Evolutionary conservation across 192 early-diverging fungal genomes (phyloP).

Genomic region (Phlyctochytrium arcticum): DNA sequence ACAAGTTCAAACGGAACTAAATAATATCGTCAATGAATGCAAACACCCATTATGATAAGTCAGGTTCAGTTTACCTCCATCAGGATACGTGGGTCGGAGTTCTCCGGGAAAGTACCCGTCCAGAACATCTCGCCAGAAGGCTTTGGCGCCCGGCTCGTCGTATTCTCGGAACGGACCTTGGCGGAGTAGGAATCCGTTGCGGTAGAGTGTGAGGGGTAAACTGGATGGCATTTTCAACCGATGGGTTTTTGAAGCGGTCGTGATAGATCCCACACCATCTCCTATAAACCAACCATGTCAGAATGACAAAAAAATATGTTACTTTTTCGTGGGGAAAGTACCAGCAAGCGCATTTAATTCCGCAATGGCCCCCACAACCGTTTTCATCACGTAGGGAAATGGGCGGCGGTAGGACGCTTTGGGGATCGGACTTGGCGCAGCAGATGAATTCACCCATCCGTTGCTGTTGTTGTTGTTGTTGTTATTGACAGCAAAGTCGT

Average conservation of each 20-base stretch:
- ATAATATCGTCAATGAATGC: not conserved
- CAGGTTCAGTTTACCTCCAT: constrained; percentile 17
- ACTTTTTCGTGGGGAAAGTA: not conserved
- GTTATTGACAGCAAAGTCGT: not conserved
- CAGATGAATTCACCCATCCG: not conserved
- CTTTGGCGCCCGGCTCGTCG: constrained; percentile 12
- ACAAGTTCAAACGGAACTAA: constrained; percentile 10
- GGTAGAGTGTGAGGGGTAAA: constrained; percentile 19
- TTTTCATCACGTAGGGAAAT: constrained; percentile 27
- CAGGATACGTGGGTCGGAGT: constrained; percentile 31
- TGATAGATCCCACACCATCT: not conserved
- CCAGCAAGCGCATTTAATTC: constrained; percentile 30
- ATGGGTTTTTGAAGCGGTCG: not conserved
- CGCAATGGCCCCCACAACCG: constrained; percentile 10
- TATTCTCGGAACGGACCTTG: constrained; percentile 22
- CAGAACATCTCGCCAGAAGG: constrained; percentile 34
- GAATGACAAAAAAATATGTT: not conserved
- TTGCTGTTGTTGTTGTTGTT: not conserved
- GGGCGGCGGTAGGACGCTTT: not conserved
- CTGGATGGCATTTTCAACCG: not conserved
- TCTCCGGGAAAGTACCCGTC: constrained; percentile 46
- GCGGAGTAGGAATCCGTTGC: constrained; percentile 31
- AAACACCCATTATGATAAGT: not conserved
- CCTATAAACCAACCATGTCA: not conserved
- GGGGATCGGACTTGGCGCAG: not conserved